phyloP scores from a whole-genome alignment of 2,329 filamentous ascomycete genomes.

The Penicillium janthinellum region DNA sequence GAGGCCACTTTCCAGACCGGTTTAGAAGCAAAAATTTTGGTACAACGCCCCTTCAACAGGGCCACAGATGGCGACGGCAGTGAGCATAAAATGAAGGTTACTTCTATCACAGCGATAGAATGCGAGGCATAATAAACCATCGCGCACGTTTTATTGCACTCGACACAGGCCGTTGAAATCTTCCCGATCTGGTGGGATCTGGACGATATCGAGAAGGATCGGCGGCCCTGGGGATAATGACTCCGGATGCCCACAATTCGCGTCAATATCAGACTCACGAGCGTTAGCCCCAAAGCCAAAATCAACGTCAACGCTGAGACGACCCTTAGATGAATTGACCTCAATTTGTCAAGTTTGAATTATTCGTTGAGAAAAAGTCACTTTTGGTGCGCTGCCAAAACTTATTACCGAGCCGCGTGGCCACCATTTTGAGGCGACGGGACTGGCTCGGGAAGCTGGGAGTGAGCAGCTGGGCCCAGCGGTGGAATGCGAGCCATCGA shows the following conservation, averaged over 20 bases:
- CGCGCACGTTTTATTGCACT: not conserved
- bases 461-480: constrained; percentile 31
- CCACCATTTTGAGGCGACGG: constrained; percentile 22
- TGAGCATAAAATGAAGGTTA: not conserved
- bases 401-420: constrained; percentile 9
- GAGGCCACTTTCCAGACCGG: not conserved
- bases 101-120: not conserved
- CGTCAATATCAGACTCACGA: not conserved
- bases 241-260: constrained; percentile 20
- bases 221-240: constrained; percentile 15
- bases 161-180: not conserved
- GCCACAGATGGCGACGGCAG: not conserved
- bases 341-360: not conserved
- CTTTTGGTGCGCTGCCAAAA: not conserved
- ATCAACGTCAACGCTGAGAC: constrained; percentile 6
- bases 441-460: constrained; percentile 28
- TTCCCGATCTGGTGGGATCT: not conserved
- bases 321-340: not conserved
- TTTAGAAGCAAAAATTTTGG: not conserved
- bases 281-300: constrained; percentile 11
- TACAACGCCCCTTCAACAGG: not conserved
- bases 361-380: not conserved
- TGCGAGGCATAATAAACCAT: not conserved
- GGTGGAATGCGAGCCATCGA: constrained; percentile 37
- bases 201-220: not conserved